Conservation (phyloP, 371 early-diverging fungal genomes). For the Mucor velutinosus region DNA sequence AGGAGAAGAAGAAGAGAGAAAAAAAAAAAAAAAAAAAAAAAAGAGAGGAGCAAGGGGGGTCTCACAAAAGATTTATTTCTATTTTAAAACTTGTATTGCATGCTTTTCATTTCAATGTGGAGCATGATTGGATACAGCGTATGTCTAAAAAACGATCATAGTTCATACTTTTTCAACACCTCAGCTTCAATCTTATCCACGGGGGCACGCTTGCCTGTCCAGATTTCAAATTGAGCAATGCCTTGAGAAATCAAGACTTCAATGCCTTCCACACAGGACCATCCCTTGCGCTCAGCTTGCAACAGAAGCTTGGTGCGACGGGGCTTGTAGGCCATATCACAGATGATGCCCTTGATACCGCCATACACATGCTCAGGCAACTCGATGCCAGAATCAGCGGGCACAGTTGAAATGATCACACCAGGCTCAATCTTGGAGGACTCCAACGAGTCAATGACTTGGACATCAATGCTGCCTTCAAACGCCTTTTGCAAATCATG, state of each 20-base stretch:
- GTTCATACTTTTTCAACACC: constrained; percentile 47
- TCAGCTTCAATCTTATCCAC: constrained; percentile 42
- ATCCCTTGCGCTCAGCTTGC: constrained; percentile 62
- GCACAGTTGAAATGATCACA: constrained; percentile 80
- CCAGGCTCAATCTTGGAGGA: constrained; percentile 39
- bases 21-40: neutral
- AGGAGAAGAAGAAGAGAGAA: neutral
- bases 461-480: constrained; percentile 48
- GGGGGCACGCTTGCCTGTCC: constrained; percentile 71
- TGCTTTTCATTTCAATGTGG: neutral
- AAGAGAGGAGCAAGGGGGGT: neutral
- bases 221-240: constrained; percentile 79
- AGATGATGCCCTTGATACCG: constrained; percentile 68
- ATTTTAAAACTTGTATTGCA: neutral
- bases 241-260: constrained; percentile 92
- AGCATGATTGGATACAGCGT: neutral
- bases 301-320: constrained; percentile 76
- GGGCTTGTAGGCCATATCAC: constrained; percentile 95
- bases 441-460: constrained; percentile 44
- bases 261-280: constrained; percentile 83
- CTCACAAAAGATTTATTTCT: neutral
- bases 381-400: constrained; percentile 74
- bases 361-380: constrained; percentile 60
- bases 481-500: constrained; percentile 72
- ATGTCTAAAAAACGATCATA: constrained; percentile 1